Conservation (phyloP, 495 filamentous ascomycete species). For the Penicillium lagena region DNA sequence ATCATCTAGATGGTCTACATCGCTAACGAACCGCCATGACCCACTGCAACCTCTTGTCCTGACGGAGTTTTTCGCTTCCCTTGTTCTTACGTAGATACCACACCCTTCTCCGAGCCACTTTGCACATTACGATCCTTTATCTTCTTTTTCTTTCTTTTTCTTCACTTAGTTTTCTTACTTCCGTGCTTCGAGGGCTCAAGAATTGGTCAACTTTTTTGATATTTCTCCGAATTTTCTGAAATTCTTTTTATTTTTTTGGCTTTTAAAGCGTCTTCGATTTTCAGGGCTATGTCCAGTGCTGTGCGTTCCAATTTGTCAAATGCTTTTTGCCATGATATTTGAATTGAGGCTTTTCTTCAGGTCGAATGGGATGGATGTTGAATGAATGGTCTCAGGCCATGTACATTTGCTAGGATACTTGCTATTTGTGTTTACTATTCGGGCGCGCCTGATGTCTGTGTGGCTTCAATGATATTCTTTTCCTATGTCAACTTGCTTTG, state of each 20-base stretch:
- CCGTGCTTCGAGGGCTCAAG: not conserved
- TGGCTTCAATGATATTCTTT: no score
- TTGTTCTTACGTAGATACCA: slow-evolving; percentile 26
- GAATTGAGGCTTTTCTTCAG: no score
- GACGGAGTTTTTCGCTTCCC: slow-evolving; percentile 13
- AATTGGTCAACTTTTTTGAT: not conserved
- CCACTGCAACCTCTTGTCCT: slow-evolving; percentile 11
- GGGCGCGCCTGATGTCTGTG: no score
- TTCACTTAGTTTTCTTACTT: slow-evolving; percentile 7
- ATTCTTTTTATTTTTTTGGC: no score
- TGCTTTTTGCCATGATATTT: no score
- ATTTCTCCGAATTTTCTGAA: not conserved
- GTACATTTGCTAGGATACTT: no score
- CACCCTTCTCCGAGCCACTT: slow-evolving; percentile 6
- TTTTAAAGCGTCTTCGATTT: no score
- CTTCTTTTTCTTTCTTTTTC: not conserved
- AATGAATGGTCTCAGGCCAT: not conserved
- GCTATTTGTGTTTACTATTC: no score
- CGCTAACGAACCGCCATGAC: slow-evolving; percentile 23
- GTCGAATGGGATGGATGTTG: not conserved
- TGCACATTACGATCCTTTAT: slow-evolving; percentile 22
- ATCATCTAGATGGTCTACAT: slow-evolving; percentile 28
- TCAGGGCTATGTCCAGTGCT: no score
- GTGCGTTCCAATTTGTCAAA: no score
- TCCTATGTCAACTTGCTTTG: no score